phyloP scores from a whole-genome alignment of 257 asterid genomes.

The Echites panduratus region DNA sequence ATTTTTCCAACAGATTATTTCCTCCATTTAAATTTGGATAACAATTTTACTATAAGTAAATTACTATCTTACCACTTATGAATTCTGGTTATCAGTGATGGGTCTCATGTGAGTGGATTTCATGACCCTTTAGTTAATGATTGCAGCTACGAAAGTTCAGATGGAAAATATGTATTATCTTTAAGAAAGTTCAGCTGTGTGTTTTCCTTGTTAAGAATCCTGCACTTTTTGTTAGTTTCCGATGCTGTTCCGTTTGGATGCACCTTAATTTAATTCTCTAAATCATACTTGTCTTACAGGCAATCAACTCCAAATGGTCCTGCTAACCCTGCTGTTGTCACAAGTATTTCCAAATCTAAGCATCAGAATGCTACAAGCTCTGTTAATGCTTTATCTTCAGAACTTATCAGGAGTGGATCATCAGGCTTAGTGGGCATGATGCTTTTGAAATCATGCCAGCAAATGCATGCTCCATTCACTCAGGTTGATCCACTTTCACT shows the following conservation, averaged over 20 bases:
- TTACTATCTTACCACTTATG: too few species aligned
- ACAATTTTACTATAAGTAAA: too few species aligned
- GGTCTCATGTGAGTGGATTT: too few species aligned
- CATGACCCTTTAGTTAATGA: too few species aligned
- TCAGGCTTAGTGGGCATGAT: constrained; percentile 57
- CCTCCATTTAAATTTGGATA: too few species aligned
- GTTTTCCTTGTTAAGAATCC: too few species aligned
- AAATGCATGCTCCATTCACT: constrained; percentile 70
- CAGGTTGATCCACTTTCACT: constrained; percentile 51
- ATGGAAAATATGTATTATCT: too few species aligned
- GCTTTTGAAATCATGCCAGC: constrained; percentile 65
- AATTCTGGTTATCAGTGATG: too few species aligned
- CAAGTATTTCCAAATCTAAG: constrained; percentile 17
- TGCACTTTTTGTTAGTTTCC: too few species aligned
- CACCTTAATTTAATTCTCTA: background rate
- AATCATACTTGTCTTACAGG: constrained; percentile 25
- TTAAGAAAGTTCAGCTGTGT: too few species aligned
- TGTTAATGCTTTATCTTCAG: constrained; percentile 28
- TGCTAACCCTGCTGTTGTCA: constrained; percentile 14
- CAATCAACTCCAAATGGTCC: constrained; percentile 21
- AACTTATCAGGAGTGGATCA: constrained; percentile 50
- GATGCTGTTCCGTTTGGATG: background rate
- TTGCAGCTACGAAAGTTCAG: too few species aligned
- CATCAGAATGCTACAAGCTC: constrained; percentile 20
- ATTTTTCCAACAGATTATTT: background rate